phyloP scores from a whole-genome alignment of 306 rosid species.

The Castanea mollissima region DNA sequence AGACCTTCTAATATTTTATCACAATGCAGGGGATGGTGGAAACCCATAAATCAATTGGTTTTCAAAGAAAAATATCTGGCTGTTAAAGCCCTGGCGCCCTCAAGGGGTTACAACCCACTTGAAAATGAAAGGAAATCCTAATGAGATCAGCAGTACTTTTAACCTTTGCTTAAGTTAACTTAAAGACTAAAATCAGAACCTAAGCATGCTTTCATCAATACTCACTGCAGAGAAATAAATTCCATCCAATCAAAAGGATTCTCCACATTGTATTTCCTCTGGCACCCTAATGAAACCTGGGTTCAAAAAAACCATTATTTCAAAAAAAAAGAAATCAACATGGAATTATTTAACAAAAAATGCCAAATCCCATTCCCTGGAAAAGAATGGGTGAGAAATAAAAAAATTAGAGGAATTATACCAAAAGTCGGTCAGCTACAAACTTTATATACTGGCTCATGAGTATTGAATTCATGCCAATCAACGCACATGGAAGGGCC shows the following conservation, averaged over 20 bases:
- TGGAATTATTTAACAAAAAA: not conserved
- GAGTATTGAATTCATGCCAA: slow-evolving; percentile 87
- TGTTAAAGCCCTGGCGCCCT: not conserved
- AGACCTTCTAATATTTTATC: not conserved
- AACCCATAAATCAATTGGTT: not conserved
- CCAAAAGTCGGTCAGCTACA: slow-evolving; percentile 91
- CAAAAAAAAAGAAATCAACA: not conserved
- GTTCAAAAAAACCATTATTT: not conserved
- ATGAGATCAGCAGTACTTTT: not conserved
- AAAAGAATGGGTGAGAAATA: not conserved
- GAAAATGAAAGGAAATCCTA: not conserved
- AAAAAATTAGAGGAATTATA: slow-evolving; percentile 23
- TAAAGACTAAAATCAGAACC: not conserved
- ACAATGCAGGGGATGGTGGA: not conserved
- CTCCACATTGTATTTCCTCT: slow-evolving; percentile 65
- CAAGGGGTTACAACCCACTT: not conserved
- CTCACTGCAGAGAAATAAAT: slow-evolving; percentile 90
- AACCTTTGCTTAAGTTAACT: not conserved
- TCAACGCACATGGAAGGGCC: slow-evolving; percentile 86
- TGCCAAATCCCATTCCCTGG: not conserved
- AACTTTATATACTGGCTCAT: slow-evolving; percentile 93
- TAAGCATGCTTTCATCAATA: slow-evolving; percentile 8
- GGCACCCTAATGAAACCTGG: slow-evolving; percentile 67
- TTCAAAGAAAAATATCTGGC: not conserved
- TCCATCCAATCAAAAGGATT: slow-evolving; percentile 98